Evolutionary conservation across 23 red algal species (phyloP).

Genomic region (Gracilariopsis chorda): DNA sequence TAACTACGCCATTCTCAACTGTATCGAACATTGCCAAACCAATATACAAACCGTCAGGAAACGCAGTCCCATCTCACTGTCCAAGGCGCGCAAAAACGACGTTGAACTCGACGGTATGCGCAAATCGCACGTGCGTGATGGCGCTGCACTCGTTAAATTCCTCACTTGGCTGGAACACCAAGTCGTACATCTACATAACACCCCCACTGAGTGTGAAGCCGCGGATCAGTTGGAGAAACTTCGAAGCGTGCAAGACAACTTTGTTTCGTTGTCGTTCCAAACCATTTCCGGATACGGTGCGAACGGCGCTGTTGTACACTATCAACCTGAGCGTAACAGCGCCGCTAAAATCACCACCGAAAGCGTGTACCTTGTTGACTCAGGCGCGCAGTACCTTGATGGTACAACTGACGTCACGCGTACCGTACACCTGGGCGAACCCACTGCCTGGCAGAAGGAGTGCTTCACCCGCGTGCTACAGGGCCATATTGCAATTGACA

Average conservation of each 20-base stretch:
- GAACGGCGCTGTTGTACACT: conserved; percentile 97
- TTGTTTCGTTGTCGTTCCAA: conserved; percentile 83
- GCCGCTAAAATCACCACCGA: conserved; percentile 46
- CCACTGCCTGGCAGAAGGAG: conserved; percentile 72
- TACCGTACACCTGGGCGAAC: conserved; percentile 87
- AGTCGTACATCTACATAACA: not conserved
- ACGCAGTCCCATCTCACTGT: conserved; percentile 70
- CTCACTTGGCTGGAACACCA: conserved; percentile 76
- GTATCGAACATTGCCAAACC: not conserved
- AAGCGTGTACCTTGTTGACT: conserved; percentile 88
- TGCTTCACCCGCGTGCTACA: conserved; percentile 95
- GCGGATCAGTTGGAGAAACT: conserved; percentile 74
- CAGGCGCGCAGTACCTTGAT: conserved; percentile 92
- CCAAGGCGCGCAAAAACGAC: conserved; percentile 89
- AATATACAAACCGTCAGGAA: conserved; percentile 21
- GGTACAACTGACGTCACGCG: conserved; percentile 98
- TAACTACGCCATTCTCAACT: conserved; percentile 41
- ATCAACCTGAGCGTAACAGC: conserved; percentile 54
- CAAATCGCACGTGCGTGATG: conserved; percentile 76
- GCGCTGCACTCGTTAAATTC: conserved; percentile 79
- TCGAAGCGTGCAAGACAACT: conserved; percentile 63
- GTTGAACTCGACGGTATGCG: conserved; percentile 76
- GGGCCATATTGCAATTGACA: conserved; percentile 91
- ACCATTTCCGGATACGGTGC: conserved; percentile 83
- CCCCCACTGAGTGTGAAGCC: conserved; percentile 68